These are phyloP conservation scores for Flagelloscypha sp. DNA, from an alignment of 768 basidiomycete genomes.

Conservation along the genomic window DNA sequence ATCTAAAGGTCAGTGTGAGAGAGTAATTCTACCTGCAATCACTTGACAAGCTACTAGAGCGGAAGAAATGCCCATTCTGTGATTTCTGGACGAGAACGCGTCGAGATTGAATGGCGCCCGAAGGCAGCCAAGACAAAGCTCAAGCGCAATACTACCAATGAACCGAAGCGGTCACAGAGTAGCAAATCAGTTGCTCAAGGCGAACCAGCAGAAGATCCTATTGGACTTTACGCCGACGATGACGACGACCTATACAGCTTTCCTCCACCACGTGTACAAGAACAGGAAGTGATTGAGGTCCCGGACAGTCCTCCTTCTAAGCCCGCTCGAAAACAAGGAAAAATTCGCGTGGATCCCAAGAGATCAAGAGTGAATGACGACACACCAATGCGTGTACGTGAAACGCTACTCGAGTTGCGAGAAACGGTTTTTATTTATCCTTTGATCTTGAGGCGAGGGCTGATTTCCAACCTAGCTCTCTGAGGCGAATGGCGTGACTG, in stretches of 20 bases:
- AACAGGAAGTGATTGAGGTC: constrained; percentile 10
- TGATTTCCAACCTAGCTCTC: constrained; percentile 20
- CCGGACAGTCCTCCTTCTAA: constrained; percentile 7
- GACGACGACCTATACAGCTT: too few relatives aligned
- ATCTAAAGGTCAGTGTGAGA: constrained; percentile 37
- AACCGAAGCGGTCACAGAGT: constrained; percentile 14
- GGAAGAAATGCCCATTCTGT: constrained; percentile 1
- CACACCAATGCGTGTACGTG: constrained; percentile 17
- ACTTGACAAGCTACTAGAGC: background rate
- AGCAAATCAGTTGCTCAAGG: constrained; percentile 17
- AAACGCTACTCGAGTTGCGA: constrained; percentile 16
- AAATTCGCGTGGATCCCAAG: constrained; percentile 10
- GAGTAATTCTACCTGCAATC: too few relatives aligned
- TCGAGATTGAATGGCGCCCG: background rate
- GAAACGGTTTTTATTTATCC: constrained; percentile 16
- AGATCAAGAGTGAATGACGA: too few relatives aligned
- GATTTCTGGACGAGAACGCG: constrained; percentile 1
- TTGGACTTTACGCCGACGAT: constrained; percentile 22
- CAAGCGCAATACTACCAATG: background rate
- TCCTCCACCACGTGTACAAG: too few relatives aligned
- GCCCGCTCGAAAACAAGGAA: constrained; percentile 10
- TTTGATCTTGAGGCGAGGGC: constrained; percentile 5
- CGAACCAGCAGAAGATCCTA: constrained; percentile 25
- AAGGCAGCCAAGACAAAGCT: constrained; percentile 1
- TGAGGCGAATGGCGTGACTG: constrained; percentile 14